Percentiles rank a stretch among this genome's conserved stretches.
These are phyloP conservation scores for Plasmodium reichenowi DNA, from an alignment of 169 alveolate species.

Conservation along the genomic window DNA sequence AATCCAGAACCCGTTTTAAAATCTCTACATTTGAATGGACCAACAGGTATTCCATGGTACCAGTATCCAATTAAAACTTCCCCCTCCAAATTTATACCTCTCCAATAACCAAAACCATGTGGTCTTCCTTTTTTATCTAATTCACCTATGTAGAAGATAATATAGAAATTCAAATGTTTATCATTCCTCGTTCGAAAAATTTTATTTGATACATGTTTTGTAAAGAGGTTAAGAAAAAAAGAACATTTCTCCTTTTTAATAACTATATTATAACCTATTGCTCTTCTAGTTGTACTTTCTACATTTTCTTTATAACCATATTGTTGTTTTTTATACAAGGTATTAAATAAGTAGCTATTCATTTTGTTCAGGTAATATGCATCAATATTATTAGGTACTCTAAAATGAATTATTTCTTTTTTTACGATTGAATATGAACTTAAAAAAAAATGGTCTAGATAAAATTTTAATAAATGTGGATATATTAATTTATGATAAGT, in stretches of 20 bases:
- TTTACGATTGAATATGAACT: slow-evolving; percentile 49
- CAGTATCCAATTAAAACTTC: slow-evolving; percentile 91
- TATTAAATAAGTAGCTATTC: slow-evolving; percentile 67
- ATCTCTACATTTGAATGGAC: slow-evolving; percentile 90
- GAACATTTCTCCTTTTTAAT: slow-evolving; percentile 58
- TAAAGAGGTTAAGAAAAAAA: slow-evolving; percentile 19
- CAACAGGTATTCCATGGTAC: slow-evolving; percentile 90
- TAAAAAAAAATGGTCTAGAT: slow-evolving; percentile 37
- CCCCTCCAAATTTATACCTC: slow-evolving; percentile 86
- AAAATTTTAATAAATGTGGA: slow-evolving; percentile 65
- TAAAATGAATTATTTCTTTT: slow-evolving; percentile 66
- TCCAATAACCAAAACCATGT: slow-evolving; percentile 93
- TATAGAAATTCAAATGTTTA: slow-evolving; percentile 9
- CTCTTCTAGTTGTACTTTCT: slow-evolving; percentile 73
- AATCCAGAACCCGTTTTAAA: slow-evolving; percentile 89
- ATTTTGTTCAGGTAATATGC: slow-evolving; percentile 62
- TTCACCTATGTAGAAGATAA: slow-evolving; percentile 88
- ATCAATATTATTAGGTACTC: slow-evolving; percentile 74
- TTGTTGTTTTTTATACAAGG: slow-evolving; percentile 60
- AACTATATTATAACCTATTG: slow-evolving; percentile 76
- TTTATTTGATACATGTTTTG: slow-evolving; percentile 8
- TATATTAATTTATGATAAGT: slow-evolving; percentile 58
- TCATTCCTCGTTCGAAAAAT: slow-evolving; percentile 5
- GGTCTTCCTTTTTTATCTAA: slow-evolving; percentile 87
- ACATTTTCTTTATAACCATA: slow-evolving; percentile 27